Percentiles rank a stretch among this genome's conserved stretches.
Conservation (phyloP, 2,329 filamentous ascomycete genomes). For the Zymoseptoria pseudotritici region DNA sequence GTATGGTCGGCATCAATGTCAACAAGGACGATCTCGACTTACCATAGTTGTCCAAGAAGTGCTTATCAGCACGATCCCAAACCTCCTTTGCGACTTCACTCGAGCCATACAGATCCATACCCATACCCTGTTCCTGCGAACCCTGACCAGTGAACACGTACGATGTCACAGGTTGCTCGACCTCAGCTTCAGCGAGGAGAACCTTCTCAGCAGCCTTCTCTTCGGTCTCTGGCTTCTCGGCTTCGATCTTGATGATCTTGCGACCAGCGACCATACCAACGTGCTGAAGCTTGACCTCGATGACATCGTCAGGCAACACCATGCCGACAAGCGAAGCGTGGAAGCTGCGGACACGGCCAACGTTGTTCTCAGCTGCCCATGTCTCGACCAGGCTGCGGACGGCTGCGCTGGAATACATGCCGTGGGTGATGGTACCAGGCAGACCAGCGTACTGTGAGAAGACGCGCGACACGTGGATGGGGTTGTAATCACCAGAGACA, state of each 20-base stretch:
- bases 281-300: constrained; percentile 91
- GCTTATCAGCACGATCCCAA: constrained; percentile 95
- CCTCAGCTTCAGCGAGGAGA: constrained; percentile 86
- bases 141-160: constrained; percentile 99
- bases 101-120: constrained; percentile 95
- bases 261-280: constrained; percentile 95
- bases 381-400: constrained; percentile 95
- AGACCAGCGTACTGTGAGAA: constrained; percentile 95
- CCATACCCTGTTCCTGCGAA: constrained; percentile 98
- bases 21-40: constrained; percentile 31
- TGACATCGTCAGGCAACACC: constrained; percentile 93
- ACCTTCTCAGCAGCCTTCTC: constrained; percentile 73
- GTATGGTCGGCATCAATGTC: background rate
- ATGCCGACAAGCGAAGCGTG: constrained; percentile 95
- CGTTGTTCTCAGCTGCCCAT: constrained; percentile 98
- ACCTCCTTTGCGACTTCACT: constrained; percentile 93
- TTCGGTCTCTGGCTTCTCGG: constrained; percentile 88
- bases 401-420: constrained; percentile 98
- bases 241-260: constrained; percentile 99
- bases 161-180: constrained; percentile 91
- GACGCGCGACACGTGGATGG: constrained; percentile 94
- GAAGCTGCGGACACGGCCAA: constrained; percentile 94
- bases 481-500: constrained; percentile 97
- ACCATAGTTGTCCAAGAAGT: constrained; percentile 98
- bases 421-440: constrained; percentile 94